Evolutionary conservation across 2,329 filamentous ascomycete genomes (phyloP).

Genomic region (Pestalotiopsis sp.): DNA sequence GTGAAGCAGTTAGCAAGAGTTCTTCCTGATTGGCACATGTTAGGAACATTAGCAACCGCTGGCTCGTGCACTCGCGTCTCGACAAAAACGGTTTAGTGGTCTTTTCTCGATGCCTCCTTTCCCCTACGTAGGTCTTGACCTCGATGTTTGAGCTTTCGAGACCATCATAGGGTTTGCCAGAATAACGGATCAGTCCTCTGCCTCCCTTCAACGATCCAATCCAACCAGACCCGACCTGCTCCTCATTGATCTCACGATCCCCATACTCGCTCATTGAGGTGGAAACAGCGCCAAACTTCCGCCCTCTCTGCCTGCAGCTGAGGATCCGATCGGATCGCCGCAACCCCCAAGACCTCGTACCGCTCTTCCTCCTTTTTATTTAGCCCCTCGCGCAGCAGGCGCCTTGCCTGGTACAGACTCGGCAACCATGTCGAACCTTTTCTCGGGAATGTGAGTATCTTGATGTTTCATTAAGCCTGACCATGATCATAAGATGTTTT

Average conservation of each 20-base stretch:
- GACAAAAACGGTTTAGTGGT: constrained; percentile 1
- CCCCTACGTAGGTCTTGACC: constrained; percentile 4
- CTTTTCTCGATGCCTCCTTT: constrained; percentile 3
- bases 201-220: neutral
- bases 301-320: neutral
- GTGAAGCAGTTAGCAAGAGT: neutral
- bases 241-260: neutral
- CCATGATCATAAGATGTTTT: neutral
- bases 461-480: constrained; percentile 16
- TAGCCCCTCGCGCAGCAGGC: constrained; percentile 8
- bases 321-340: neutral
- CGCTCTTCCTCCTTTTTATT: constrained; percentile 4
- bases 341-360: neutral
- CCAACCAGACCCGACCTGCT: neutral
- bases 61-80: neutral
- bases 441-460: constrained; percentile 63
- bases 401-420: constrained; percentile 15
- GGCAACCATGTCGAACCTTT: constrained; percentile 60
- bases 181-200: neutral
- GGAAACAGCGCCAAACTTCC: neutral
- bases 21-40: neutral
- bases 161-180: neutral
- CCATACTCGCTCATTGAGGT: neutral
- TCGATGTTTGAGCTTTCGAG: constrained; percentile 7
- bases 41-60: constrained; percentile 1